These are phyloP conservation scores for Monosporascus cannonballus DNA, from an alignment of 2,329 filamentous ascomycete species.

Conservation along the genomic window DNA sequence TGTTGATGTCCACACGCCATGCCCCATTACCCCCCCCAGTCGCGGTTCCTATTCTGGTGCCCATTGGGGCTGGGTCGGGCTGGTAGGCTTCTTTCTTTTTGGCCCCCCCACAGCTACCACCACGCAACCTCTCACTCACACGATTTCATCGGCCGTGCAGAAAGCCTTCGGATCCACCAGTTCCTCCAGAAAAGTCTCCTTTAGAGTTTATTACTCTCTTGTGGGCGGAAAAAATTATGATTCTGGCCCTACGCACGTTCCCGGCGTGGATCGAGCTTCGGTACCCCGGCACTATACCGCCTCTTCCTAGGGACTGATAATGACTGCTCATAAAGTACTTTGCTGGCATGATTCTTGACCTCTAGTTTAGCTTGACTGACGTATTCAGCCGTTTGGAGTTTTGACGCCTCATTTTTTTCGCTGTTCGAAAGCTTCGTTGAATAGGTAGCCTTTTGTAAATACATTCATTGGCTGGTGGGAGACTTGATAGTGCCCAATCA, in stretches of 20 bases:
- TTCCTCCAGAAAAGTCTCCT: slow-evolving; percentile 20
- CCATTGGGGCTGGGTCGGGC: slow-evolving; percentile 17
- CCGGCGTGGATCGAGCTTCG: slow-evolving; percentile 29
- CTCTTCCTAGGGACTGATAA: slow-evolving; percentile 24
- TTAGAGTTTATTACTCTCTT: slow-evolving; percentile 22
- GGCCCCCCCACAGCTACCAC: slow-evolving; percentile 22
- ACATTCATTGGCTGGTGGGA: slow-evolving; percentile 35
- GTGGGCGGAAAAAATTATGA: slow-evolving; percentile 11
- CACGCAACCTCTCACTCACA: slow-evolving; percentile 4
- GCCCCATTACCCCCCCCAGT: slow-evolving; percentile 17
- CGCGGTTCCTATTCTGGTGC: slow-evolving; percentile 8
- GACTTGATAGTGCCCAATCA: slow-evolving; percentile 36
- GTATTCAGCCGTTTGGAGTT: slow-evolving; percentile 26
- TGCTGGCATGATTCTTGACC: slow-evolving; percentile 29
- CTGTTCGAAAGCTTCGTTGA: slow-evolving; percentile 15
- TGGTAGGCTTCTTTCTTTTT: slow-evolving; percentile 18
- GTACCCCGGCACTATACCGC: slow-evolving; percentile 27
- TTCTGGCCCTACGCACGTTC: slow-evolving; percentile 27
- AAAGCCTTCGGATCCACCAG: slow-evolving; percentile 17
- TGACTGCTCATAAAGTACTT: slow-evolving; percentile 32
- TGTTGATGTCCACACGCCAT: slow-evolving; percentile 20
- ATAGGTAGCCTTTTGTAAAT: slow-evolving; percentile 16
- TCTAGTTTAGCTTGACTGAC: slow-evolving; percentile 31
- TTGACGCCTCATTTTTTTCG: slow-evolving; percentile 18
- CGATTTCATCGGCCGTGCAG: neutral